Evolutionary conservation across 495 filamentous ascomycete genomes (phyloP), one percentile per base, ranked within the genome.

Genomic region (Coniosporium apollinis): DNA sequence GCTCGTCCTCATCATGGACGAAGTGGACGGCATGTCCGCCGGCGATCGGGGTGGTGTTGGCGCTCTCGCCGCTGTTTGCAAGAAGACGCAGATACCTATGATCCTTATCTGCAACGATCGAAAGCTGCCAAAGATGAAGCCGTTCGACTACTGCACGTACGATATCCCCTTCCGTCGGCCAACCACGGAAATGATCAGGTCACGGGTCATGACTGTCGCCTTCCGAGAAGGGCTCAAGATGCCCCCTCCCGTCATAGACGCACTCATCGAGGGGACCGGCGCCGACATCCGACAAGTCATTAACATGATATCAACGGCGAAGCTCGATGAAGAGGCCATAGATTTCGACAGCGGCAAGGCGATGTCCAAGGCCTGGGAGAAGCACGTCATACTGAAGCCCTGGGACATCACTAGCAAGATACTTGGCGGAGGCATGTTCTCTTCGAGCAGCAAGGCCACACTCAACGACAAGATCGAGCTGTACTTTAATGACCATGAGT

Each of bases 401-500:
- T 99, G 91, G 91, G 89, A 99, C 54, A 96, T 99, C 54, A 80
- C 76, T 39, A 67, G 76, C 50, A 94, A 93, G 59, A 78, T 99
- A 46, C 70, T 99, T 13, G 84, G 73, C 19, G 75, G 79, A 1
- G 83, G 82, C 34, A 74, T 92, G 61, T 99, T 94, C 47, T 70
- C 76, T 25, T 69, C 69, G 9, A 72, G 69, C 37, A 87, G 80
- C 55, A 91, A 76, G 39, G 61, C 79, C 5, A 87, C 83, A 0
- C 59, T 96, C 30, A 94, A 93, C 48, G 86, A 99, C 52, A 99
- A 99, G 61, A 85, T 85, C 39, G 86, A 96, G 57, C 73, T 99
- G 1, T 99, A 99, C 57, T 99, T 99, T 66, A 94, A 96, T 50
- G 89, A 99, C 45, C 87, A 94, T 47, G 89, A 99, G 47, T 87